Conservation (phyloP, 169 alveolate genomes). For the Sarcocystis neurona region DNA sequence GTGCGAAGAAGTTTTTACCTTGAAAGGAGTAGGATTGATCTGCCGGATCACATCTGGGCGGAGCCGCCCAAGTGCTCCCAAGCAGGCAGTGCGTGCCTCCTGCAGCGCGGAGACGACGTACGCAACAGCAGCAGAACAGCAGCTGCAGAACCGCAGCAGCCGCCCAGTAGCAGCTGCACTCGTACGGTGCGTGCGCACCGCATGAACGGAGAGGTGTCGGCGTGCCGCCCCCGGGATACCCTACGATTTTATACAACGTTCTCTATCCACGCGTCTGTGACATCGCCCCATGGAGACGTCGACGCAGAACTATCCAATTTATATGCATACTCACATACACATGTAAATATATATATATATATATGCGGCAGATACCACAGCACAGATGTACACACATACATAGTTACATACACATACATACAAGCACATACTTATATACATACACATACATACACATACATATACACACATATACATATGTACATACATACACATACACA, state of each 20-base stretch:
- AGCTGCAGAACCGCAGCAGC: neutral
- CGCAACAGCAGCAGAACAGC: neutral
- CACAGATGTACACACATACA: neutral
- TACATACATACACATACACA: neutral
- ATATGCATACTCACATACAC: neutral
- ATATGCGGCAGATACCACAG: neutral
- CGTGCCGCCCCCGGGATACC: too few relatives aligned
- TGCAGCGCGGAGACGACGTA: neutral
- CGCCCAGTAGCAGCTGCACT: too few relatives aligned
- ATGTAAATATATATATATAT: too few relatives aligned
- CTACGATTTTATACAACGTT: neutral
- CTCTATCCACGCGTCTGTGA: neutral
- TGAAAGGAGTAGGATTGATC: conserved; percentile 26
- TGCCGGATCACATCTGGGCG: conserved; percentile 1
- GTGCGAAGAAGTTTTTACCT: neutral
- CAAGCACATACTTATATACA: neutral
- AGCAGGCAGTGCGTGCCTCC: conserved; percentile 6
- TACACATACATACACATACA: neutral
- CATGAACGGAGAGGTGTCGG: too few relatives aligned
- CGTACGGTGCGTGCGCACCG: too few relatives aligned
- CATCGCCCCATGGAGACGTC: neutral
- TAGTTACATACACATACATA: neutral
- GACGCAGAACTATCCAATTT: neutral
- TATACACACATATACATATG: too few relatives aligned
- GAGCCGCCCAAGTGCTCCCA: neutral